Evolutionary conservation across 768 basidiomycete genomes (phyloP).

Genomic region (Lentinula raphanica): DNA sequence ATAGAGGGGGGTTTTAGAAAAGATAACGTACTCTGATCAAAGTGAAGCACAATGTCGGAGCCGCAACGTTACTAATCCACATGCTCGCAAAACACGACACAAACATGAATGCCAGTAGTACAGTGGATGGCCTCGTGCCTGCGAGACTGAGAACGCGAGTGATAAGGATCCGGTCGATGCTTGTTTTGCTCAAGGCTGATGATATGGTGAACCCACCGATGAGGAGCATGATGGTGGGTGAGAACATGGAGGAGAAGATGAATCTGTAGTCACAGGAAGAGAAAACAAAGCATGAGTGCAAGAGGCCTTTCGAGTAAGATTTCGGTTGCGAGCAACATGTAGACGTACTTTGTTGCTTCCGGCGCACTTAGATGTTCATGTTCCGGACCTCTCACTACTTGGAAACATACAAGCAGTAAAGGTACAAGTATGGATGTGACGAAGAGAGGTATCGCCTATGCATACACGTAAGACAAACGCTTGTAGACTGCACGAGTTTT

Average conservation of each 20-base stretch:
- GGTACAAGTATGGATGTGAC: conserved; percentile 94
- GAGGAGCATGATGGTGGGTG: conserved; percentile 96
- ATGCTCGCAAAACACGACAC: conserved; percentile 98
- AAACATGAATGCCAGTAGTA: conserved; percentile 90
- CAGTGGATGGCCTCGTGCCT: conserved; percentile 79
- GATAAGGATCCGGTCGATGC: conserved; percentile 88
- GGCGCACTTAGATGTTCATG: conserved; percentile 28
- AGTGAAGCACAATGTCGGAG: conserved; percentile 94
- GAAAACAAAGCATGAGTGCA: too few species aligned
- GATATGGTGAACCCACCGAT: conserved; percentile 98
- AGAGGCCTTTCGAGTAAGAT: too few species aligned
- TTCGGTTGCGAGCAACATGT: background rate
- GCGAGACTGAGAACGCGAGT: conserved; percentile 88
- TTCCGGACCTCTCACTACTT: conserved; percentile 61
- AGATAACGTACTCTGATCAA: conserved; percentile 85
- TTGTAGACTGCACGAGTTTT: background rate
- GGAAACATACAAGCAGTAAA: conserved; percentile 77
- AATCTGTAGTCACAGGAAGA: too few species aligned
- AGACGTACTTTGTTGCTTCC: conserved; percentile 81
- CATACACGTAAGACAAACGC: background rate
- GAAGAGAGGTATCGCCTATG: conserved; percentile 92
- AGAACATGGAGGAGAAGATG: conserved; percentile 94
- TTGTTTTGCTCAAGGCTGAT: conserved; percentile 91
- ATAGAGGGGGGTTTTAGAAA: too few species aligned
- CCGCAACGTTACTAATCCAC: conserved; percentile 99